Evolutionary conservation across 2,329 filamentous ascomycete genomes (phyloP), one percentile per base, ranked within the genome.

Genomic region (Scytalidium lignicola): DNA sequence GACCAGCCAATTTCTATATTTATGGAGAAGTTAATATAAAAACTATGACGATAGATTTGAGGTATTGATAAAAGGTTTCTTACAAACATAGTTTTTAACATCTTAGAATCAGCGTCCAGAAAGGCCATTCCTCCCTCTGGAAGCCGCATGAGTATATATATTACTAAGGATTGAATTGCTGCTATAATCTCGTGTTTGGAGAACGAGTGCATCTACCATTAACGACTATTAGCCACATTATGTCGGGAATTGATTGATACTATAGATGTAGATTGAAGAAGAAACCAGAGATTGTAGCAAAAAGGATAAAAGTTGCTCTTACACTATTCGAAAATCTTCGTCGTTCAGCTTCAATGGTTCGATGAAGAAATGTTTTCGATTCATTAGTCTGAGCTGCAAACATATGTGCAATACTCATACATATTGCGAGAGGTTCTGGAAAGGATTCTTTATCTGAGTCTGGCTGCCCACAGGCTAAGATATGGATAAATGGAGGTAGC

Each of bases 351-450:
- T 46, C 47, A 18, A 61, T 53, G 3, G 51, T 51, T n/a, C 45
- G 26, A 52, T 57, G 57, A 28, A 59, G 44, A 19, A 58, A 56
- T 1, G 43, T 41, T 26, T 29, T 52, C 4, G 52, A 56, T 37
- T 60, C 57, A 2, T 41, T 18, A 10, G 47, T 57, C 18, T 47
- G 45, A 9, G 49, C 55, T 21, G 49, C 51, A 48, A 60, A 60
- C 28, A 59, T 51, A 26, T 59, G 54, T 17, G 58, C 55, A 32
- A 62, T 58, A 17, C 52, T 49, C 55, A 59, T 61, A 26, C 59
- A 62, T 10, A 23, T 57, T 15, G 44, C 46, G 18, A 61, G 44
- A 20, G 55, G 41, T 22, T 46, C 43, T 9, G 55, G 53, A 37
- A 37, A 37, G 32, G n/a, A 37, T 15, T 5, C 8, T 4, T 17